Conservation (phyloP, 1,284 basidiomycete genomes). For the Meripilus lineatus region DNA sequence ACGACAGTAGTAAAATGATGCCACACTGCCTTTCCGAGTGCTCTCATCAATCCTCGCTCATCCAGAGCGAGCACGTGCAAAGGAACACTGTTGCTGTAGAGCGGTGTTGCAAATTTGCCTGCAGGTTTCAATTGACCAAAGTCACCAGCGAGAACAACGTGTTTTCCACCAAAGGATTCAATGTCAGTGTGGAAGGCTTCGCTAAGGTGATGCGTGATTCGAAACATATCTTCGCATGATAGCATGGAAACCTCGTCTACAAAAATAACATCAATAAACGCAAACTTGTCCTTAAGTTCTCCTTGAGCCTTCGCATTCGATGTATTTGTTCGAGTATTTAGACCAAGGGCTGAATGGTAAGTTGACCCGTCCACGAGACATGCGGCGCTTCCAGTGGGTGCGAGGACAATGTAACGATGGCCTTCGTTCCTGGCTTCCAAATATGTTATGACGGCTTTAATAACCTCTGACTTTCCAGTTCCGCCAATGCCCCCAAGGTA, state of each 20-base stretch:
- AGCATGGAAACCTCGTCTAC: constrained; percentile 14
- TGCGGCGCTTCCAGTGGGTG: constrained; percentile 35
- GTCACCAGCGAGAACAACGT: constrained; percentile 12
- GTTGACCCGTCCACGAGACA: constrained; percentile 33
- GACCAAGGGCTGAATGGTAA: constrained; percentile 31
- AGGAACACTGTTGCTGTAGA: no score
- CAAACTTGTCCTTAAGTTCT: constrained; percentile 14
- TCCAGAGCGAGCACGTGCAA: no score
- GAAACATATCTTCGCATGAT: constrained; percentile 1
- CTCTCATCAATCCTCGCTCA: no score
- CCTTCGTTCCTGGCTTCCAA: constrained; percentile 22
- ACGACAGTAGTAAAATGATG: constrained; percentile 8
- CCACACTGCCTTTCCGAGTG: constrained; percentile 3
- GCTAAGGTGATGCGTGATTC: constrained; percentile 4
- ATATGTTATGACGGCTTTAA: constrained; percentile 30
- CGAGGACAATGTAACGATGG: constrained; percentile 26
- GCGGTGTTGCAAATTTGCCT: no score
- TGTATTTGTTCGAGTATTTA: constrained; percentile 8
- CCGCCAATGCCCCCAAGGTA: no score
- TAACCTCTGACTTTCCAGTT: constrained; percentile 40
- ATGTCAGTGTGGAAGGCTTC: neutral
- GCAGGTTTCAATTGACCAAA: constrained; percentile 18
- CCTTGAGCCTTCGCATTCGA: neutral
- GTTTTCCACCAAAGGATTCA: constrained; percentile 7
- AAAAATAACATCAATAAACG: constrained; percentile 30